Base-by-base conservation (phyloP, 352 stramenopile genomes). In the Globisporangium abappressorium region DNA sequence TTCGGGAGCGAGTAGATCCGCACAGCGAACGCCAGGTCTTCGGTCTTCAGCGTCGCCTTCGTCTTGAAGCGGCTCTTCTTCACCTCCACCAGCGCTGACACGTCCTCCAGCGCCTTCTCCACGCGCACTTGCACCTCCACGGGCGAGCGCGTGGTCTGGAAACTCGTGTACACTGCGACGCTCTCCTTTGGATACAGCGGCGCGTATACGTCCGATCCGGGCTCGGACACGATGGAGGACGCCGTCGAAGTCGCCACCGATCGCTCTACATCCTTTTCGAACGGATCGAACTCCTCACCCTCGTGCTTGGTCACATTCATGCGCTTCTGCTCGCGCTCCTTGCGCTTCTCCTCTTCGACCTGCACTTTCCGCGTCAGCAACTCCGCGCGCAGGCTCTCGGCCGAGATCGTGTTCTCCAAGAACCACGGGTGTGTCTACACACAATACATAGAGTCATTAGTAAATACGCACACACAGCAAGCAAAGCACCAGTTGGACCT, bases 41-140 rank as follows among this genome's bases (percentile, higher is more conserved):
- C 78, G n/a, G 67, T 66, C 69, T 79, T 70, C 74, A 91, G 80
- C 59, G 68, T 76, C n/a, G 69, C 82, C 74, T 91, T 91, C 56
- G 76, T 91, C 79, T 93, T 91, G 60, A 93, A 93, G 5, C 81
- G 75, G 46, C 83, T 77, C 63, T 88, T 87, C 70, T 85, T 82
- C 41, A 66, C 69, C 34, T 89, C 71, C 51, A 87, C 78, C 12
- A 74, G 68, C 34, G 81, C 82, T 33, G 76, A 78, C 20, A 81
- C 34, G 34, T 89, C 78, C n/a, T 65, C 69, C 20, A 93, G 68
- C 30, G 73, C 80, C 65, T 74, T 71, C 64, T 91, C 82, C 15
- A 93, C 72, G 26, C 80, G 81, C 22, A 69, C 72, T 62, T 90
- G 81, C 46, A 91, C 74, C 56, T 89, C 78, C 20, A 65, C 69